A percentile compares a stretch with the other conserved stretches of the same genome.
Conservation (phyloP, 208 protist genomes). For the Strigomonas culicis region DNA sequence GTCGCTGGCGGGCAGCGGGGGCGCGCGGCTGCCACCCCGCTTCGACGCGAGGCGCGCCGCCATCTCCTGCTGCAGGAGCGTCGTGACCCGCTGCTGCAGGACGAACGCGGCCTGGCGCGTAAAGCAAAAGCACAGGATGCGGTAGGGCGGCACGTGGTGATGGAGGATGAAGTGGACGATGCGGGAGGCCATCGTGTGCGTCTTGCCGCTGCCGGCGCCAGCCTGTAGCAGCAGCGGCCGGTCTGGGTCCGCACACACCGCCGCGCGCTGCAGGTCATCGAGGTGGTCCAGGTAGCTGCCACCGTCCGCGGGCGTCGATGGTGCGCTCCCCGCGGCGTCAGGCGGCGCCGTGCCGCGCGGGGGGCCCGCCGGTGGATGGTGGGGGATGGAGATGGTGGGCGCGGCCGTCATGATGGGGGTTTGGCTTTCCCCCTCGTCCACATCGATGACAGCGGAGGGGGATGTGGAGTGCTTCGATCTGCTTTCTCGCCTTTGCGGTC, state of each 20-base stretch:
- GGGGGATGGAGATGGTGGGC: too few relatives aligned
- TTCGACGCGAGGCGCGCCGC: neutral
- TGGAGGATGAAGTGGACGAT: constrained; percentile 56
- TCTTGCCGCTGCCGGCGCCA: constrained; percentile 87
- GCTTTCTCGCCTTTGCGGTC: neutral
- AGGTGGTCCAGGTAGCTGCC: constrained; percentile 16
- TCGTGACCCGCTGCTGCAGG: constrained; percentile 57
- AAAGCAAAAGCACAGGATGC: constrained; percentile 83
- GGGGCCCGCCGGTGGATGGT: neutral
- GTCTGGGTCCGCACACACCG: constrained; percentile 35
- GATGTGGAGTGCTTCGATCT: neutral
- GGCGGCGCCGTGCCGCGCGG: neutral
- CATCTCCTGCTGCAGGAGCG: constrained; percentile 29
- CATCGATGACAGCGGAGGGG: too few relatives aligned
- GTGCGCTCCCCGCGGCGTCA: too few relatives aligned
- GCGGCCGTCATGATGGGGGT: neutral
- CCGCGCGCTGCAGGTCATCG: constrained; percentile 54
- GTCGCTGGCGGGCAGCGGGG: neutral
- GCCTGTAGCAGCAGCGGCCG: constrained; percentile 61
- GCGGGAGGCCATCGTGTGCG: constrained; percentile 80
- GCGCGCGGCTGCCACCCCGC: neutral
- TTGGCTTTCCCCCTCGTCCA: neutral
- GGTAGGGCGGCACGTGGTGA: constrained; percentile 40
- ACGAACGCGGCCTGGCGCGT: constrained; percentile 77
- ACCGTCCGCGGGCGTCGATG: neutral